phyloP scores from a whole-genome alignment of 306 rosid species.

The Cyclanthera cordifolia region DNA sequence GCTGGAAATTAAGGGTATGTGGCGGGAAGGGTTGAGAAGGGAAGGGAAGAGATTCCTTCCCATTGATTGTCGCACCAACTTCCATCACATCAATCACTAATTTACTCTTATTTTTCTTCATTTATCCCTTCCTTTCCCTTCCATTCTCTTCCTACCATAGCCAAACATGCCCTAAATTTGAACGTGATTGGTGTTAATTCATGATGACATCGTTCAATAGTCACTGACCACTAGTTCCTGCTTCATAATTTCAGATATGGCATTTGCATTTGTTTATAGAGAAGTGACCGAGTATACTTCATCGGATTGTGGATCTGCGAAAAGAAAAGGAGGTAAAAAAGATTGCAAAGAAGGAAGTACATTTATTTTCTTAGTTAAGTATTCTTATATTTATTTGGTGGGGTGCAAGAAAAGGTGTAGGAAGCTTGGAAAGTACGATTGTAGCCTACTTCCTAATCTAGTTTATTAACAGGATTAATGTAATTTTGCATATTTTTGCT shows the following conservation, averaged over 20 bases:
- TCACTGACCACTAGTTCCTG: slow-evolving; percentile 16
- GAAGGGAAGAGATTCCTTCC: too few species aligned
- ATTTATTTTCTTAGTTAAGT: neutral
- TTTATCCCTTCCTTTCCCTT: too few species aligned
- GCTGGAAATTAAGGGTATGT: too few species aligned
- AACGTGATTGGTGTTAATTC: neutral
- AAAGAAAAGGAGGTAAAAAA: slow-evolving; percentile 75
- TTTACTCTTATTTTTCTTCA: too few species aligned
- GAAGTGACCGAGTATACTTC: slow-evolving; percentile 24
- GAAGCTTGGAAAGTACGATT: slow-evolving; percentile 2
- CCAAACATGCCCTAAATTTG: too few species aligned
- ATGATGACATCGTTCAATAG: neutral
- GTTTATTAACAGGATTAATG: neutral
- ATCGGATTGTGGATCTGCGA: slow-evolving; percentile 37
- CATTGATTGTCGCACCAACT: too few species aligned
- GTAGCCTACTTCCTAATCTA: neutral
- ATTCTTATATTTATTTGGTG: neutral
- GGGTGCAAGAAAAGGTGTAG: neutral
- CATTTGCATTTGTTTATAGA: slow-evolving; percentile 79
- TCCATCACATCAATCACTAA: too few species aligned
- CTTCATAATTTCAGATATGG: slow-evolving; percentile 34
- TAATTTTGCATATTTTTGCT: slow-evolving; percentile 1
- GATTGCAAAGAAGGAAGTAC: neutral
- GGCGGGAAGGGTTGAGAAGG: too few species aligned
- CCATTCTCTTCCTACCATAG: too few species aligned